Base-by-base conservation (phyloP, 1,284 basidiomycete genomes). In the Rugiboletus extremiorientalis region DNA sequence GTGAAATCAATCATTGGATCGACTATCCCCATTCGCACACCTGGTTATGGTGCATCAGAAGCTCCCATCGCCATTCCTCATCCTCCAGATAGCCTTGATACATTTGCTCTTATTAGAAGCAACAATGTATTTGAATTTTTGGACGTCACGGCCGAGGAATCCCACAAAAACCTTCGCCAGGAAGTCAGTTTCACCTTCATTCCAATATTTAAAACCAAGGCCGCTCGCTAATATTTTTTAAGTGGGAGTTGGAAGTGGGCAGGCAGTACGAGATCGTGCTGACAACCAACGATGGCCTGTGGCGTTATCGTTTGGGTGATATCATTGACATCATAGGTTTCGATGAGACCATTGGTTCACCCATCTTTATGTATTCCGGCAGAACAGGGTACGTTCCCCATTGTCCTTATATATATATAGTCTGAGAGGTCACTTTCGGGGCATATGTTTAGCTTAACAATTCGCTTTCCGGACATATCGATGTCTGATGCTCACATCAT, bases 211-310 rank as follows among this genome's bases (percentile, higher is more conserved):
- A 11, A 20, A 22, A 23, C 11, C n/a, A 22, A 5, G 22, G 30
- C 16, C 7, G 16, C 23, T 47, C 16, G 10, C 12, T 33, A 22
- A 12, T 20, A 4, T 31, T 7, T 46, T 47, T 30, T 4, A 41
- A 62, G 60, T 62, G 57, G 54, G 56, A 62, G 4, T 28, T 54
- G 23, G 37, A 59, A 23, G 43, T 50, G 28, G 59, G 56, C 6
- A 48, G 50, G 25, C 31, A 31, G n/a, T 62, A 62, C 36, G 49
- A 62, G 33, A 23, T 54, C 8, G 48, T 63, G 22, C 23, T 54
- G 31, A 63, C 61, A 4, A 63, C 59, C 27, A 31, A 30, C 16
- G 40, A 55, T 12, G 61, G 61, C n/a, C n/a, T 62, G 31, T 62
- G 61, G 56, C 50, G 54, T 38, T 62, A 59, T 38, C 38, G 37